phyloP scores from a whole-genome alignment of 176 grass and related monocot species.

The Calamus simplicifolius region DNA sequence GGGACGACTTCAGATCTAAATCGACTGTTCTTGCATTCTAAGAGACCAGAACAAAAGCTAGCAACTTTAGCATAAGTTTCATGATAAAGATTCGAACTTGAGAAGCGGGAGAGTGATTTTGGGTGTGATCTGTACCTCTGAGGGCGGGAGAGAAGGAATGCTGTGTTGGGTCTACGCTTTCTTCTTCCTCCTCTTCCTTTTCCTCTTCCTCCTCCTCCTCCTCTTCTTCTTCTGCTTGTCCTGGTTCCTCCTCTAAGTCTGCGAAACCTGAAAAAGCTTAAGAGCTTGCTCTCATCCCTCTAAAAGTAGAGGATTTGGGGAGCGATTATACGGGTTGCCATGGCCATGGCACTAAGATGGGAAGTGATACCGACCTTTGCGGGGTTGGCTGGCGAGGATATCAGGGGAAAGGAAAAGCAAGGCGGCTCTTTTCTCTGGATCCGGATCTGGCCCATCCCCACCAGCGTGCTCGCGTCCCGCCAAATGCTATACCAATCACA shows the following conservation, averaged over 20 bases:
- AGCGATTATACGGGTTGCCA: not conserved
- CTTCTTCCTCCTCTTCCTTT: constrained; percentile 9
- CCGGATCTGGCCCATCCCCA: constrained; percentile 12
- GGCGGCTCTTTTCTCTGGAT: not conserved
- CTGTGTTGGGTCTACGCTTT: constrained; percentile 21
- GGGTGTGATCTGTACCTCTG: constrained; percentile 11
- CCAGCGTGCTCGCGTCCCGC: constrained; percentile 18
- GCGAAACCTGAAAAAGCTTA: not conserved
- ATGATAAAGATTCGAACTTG: too few relatives aligned
- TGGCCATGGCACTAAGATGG: not conserved
- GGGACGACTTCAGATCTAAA: constrained; percentile 24
- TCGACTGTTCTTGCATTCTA: constrained; percentile 51
- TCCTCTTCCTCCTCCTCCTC: constrained; percentile 1
- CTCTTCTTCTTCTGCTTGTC: not conserved
- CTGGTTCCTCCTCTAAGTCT: not conserved
- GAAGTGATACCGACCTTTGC: constrained; percentile 4
- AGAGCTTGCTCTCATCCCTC: not conserved
- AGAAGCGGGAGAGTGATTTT: too few relatives aligned
- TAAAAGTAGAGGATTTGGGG: not conserved
- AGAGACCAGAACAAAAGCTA: constrained; percentile 32
- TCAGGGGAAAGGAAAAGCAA: constrained; percentile 3
- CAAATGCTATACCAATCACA: constrained; percentile 14
- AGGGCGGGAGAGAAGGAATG: constrained; percentile 19
- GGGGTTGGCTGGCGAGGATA: constrained; percentile 4
- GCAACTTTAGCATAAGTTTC: not conserved